Evolutionary conservation across 352 stramenopile genomes (phyloP).

Genomic region (Phytophthora sojae): DNA sequence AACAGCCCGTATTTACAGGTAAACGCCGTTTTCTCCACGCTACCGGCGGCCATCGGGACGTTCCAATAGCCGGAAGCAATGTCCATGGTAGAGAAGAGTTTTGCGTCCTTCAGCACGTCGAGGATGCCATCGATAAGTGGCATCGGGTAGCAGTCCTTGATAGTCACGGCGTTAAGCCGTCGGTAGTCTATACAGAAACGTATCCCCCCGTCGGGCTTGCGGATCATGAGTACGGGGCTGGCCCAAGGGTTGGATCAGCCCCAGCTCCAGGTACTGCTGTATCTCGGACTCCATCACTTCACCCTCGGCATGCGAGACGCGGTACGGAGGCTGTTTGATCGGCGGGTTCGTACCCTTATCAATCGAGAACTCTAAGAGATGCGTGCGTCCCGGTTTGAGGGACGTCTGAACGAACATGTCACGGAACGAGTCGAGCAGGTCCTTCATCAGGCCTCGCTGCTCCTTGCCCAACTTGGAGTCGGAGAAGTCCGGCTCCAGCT

Average conservation of each 20-base stretch:
- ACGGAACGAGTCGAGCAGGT: neutral
- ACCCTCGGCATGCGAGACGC: constrained; percentile 11
- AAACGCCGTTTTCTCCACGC: constrained; percentile 9
- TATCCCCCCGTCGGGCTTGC: constrained; percentile 4
- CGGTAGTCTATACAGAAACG: constrained; percentile 27
- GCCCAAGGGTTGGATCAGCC: constrained; percentile 4
- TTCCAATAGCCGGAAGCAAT: neutral
- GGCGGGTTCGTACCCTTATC: constrained; percentile 6
- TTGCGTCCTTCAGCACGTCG: neutral
- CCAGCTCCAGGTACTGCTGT: constrained; percentile 12
- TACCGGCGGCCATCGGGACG: neutral
- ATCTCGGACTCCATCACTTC: constrained; percentile 16
- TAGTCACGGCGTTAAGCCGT: constrained; percentile 7
- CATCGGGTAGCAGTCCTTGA: constrained; percentile 16
- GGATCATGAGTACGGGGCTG: constrained; percentile 2
- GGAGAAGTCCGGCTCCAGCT: neutral
- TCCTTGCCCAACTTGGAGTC: neutral
- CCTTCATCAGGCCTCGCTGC: neutral
- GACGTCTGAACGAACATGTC: constrained; percentile 1
- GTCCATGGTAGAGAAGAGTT: constrained; percentile 15
- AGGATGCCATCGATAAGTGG: constrained; percentile 21
- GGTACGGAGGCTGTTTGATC: constrained; percentile 13
- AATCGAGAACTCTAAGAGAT: constrained; percentile 11
- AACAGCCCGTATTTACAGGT: neutral
- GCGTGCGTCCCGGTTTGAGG: neutral